phyloP scores from a whole-genome alignment of 1,139 yeast species.

The Hemisphaericaspora xylofermentans region DNA sequence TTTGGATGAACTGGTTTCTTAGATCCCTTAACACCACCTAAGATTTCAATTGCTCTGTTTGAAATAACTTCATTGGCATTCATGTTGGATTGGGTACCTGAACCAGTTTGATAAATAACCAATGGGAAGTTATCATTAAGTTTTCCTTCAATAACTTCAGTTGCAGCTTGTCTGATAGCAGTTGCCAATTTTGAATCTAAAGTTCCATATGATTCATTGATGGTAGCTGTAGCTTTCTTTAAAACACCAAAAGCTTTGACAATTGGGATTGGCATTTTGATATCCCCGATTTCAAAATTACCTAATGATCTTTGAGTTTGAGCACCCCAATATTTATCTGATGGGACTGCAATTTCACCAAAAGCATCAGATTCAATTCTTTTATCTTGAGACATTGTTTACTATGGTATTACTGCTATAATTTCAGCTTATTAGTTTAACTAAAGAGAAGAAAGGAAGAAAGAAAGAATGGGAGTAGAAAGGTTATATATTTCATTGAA shows the following conservation, averaged over 20 bases:
- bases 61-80: conserved; percentile 98
- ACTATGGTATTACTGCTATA: no score
- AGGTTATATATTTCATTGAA: no score
- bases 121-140: conserved; percentile 93
- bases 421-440: no score
- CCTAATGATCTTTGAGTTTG: conserved; percentile 93
- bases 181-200: conserved; percentile 79
- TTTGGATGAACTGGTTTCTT: conserved; percentile 96
- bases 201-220: conserved; percentile 75
- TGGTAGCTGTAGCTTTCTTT: conserved; percentile 93
- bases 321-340: conserved; percentile 92
- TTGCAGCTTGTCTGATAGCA: conserved; percentile 92
- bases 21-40: conserved; percentile 90
- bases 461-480: no score
- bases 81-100: conserved; percentile 99
- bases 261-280: conserved; percentile 87
- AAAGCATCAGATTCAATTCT: conserved; percentile 82
- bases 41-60: conserved; percentile 92
- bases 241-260: conserved; percentile 89
- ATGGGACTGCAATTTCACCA: conserved; percentile 90
- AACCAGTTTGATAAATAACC: conserved; percentile 97
- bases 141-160: conserved; percentile 91
- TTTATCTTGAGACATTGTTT: neutral
- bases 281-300: conserved; percentile 94
- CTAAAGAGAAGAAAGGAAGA: no score